Evolutionary conservation across 306 rosid species (phyloP), one percentile per base, ranked within the genome.

Genomic region (Trifolium fragiferum): DNA sequence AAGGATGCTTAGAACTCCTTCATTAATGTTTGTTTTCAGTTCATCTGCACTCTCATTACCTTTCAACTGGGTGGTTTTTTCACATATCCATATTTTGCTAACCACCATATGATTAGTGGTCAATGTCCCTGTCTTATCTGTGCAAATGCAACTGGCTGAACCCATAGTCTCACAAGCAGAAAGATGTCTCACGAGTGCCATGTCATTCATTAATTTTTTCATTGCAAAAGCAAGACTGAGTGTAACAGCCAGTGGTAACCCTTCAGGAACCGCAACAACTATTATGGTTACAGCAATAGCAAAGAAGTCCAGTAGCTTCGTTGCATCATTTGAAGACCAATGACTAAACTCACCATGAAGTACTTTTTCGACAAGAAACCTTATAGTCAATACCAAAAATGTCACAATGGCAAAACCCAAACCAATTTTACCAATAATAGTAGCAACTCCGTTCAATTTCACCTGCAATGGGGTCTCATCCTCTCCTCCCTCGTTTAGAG

Each of bases 151-250:
- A 76, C 83, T 83, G 60, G 91, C 89, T 44, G 98, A 94, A 82
- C 98, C 98, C 98, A 94, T 94, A 60, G 98, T 94, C 84, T 94
- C 98, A 70, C 98, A 94, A 27, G 97, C 98, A 66, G 98, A 86
- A 64, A 94, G 96, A 87, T 87, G 96, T 81, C 97, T 91, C 71
- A 94, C 98, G 60, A 94, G 97, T 66, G 97, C 98, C 82, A 30
- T 90, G 57, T 87, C 95, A 54, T 78, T 73, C 98, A 94, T 94
- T 59, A 94, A 74, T 74, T 94, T 87, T 84, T 88, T 90, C 98
- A 94, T 94, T 8, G 98, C 98, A 88, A 94, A 94, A 46, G 98
- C 98, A 83, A 94, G 97, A 80, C 98, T 94, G 67, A 94, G 89
- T 53, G 98, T 94, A 80, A 94, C 98, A 60, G 98, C 98, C 77